A percentile compares a stretch with the other conserved stretches of the same genome.
phyloP scores from a whole-genome alignment of 208 protist genomes.

The Crithidia acanthocephali region DNA sequence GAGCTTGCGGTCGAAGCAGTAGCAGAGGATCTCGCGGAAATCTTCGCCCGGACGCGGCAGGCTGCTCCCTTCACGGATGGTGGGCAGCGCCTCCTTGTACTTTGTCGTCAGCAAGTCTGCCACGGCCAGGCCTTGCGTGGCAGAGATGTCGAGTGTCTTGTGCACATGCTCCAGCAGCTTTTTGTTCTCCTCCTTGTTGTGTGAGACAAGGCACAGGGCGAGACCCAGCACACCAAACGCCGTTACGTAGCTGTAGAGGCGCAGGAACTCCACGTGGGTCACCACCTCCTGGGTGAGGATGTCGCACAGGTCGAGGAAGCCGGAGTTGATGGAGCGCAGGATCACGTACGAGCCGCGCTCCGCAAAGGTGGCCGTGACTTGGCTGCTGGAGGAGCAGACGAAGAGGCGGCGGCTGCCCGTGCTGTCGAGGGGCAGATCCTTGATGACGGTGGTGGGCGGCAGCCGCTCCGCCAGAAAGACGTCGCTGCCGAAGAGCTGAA shows the following conservation, averaged over 20 bases:
- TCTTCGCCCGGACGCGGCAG: constrained; percentile 42
- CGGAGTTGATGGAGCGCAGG: constrained; percentile 68
- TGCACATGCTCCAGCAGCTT: constrained; percentile 59
- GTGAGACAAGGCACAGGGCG: constrained; percentile 62
- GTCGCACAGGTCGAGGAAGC: constrained; percentile 75
- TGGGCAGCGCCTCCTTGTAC: constrained; percentile 52
- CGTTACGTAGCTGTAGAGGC: constrained; percentile 62
- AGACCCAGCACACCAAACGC: constrained; percentile 68
- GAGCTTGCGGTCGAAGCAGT: constrained; percentile 54
- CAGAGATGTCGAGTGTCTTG: constrained; percentile 65
- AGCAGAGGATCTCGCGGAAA: constrained; percentile 56
- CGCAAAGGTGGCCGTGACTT: constrained; percentile 69
- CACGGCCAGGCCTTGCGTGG: constrained; percentile 56
- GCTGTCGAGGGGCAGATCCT: constrained; percentile 48
- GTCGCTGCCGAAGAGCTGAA: constrained; percentile 71
- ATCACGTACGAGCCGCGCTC: constrained; percentile 67
- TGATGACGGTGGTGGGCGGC: constrained; percentile 35
- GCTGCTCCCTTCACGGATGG: constrained; percentile 23
- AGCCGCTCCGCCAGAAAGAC: constrained; percentile 59
- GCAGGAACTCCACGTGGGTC: constrained; percentile 84
- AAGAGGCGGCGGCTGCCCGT: constrained; percentile 54
- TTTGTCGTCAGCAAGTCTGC: constrained; percentile 74
- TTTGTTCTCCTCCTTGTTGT: constrained; percentile 54
- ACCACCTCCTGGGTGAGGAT: constrained; percentile 75
- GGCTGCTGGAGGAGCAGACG: constrained; percentile 52